Conservation (phyloP, 306 rosid genomes). For the Begonia loranthoides region DNA sequence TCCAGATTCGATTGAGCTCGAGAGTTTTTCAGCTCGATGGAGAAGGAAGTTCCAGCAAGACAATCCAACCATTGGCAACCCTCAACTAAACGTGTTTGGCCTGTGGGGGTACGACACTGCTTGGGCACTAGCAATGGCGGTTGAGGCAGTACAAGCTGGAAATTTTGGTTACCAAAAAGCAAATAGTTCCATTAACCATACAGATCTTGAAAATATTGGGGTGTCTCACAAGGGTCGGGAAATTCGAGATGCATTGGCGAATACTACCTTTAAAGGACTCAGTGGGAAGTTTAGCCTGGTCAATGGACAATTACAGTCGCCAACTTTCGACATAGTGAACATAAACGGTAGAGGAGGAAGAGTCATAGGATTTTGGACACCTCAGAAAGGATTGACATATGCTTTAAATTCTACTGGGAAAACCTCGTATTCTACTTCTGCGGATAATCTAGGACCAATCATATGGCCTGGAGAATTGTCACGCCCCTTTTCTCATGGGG, state of each 20-base stretch:
- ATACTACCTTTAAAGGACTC: constrained; percentile 9
- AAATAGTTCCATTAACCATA: constrained; percentile 11
- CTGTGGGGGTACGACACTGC: constrained; percentile 45
- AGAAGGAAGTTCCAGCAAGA: constrained; percentile 9
- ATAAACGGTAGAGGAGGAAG: constrained; percentile 24
- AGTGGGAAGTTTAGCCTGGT: constrained; percentile 12
- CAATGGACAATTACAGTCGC: constrained; percentile 14
- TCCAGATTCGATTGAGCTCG: background rate
- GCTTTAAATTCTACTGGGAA: background rate
- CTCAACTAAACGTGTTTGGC: constrained; percentile 16
- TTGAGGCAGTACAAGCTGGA: constrained; percentile 14
- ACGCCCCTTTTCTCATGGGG: too few relatives aligned
- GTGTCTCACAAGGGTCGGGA: constrained; percentile 24
- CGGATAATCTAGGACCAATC: background rate
- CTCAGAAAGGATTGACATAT: constrained; percentile 19
- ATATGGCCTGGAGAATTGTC: constrained; percentile 43
- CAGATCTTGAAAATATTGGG: constrained; percentile 28
- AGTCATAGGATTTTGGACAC: constrained; percentile 36
- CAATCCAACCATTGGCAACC: constrained; percentile 15
- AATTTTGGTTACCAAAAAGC: background rate
- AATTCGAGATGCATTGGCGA: constrained; percentile 20
- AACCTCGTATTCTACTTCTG: too few relatives aligned
- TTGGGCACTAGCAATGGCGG: constrained; percentile 35
- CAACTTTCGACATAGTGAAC: constrained; percentile 20
- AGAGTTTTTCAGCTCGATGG: constrained; percentile 1